These are phyloP conservation scores for Paraphoma sp. DNA, from an alignment of 2,329 filamentous ascomycete genomes.

Conservation along the genomic window DNA sequence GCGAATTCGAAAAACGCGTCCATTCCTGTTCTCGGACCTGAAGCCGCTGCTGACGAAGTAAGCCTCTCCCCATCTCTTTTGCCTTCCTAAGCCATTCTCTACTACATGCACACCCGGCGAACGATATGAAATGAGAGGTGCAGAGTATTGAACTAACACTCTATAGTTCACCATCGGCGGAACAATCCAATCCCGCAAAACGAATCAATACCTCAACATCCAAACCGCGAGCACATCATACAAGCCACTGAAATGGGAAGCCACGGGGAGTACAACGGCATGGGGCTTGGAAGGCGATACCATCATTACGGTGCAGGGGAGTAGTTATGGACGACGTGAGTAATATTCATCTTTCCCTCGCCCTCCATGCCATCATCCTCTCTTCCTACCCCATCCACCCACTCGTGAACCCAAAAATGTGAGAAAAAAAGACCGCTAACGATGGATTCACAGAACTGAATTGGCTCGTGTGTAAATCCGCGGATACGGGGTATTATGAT, in stretches of 20 bases:
- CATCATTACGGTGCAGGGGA: slow-evolving; percentile 56
- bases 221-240: slow-evolving; percentile 56
- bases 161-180: slow-evolving; percentile 56
- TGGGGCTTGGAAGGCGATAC: slow-evolving; percentile 60
- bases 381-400: too few species aligned
- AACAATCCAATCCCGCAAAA: slow-evolving; percentile 59
- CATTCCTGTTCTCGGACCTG: slow-evolving; percentile 60
- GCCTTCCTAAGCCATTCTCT: too few species aligned
- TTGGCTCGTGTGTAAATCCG: slow-evolving; percentile 57
- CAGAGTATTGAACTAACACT: too few species aligned
- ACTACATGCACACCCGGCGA: too few species aligned
- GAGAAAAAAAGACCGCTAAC: background rate
- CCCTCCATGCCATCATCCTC: too few species aligned
- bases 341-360: slow-evolving; percentile 1
- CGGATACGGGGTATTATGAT: slow-evolving; percentile 55
- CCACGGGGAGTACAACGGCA: slow-evolving; percentile 52
- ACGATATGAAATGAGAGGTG: too few species aligned
- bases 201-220: slow-evolving; percentile 58
- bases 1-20: slow-evolving; percentile 52
- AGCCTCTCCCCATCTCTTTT: background rate
- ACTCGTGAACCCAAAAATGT: too few species aligned
- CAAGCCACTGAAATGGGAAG: slow-evolving; percentile 58
- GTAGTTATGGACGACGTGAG: slow-evolving; percentile 53
- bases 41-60: slow-evolving; percentile 53
- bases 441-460: slow-evolving; percentile 51